Conservation (phyloP, 352 stramenopile species). For the Phytophthora hibernalis region DNA sequence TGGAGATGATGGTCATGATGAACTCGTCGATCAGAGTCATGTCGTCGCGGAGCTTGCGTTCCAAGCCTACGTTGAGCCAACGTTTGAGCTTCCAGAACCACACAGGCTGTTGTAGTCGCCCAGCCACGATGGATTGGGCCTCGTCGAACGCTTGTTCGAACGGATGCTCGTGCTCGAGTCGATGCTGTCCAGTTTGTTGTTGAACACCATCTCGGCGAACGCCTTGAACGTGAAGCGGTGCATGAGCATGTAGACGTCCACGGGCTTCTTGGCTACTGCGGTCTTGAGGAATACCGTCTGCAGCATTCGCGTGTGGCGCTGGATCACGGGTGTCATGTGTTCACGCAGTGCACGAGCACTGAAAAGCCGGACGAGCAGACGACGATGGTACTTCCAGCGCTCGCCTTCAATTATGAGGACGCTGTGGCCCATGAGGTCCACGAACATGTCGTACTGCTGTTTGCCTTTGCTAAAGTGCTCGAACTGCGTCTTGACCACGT, state of each 20-base stretch:
- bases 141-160: conserved; percentile 51
- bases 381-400: conserved; percentile 56
- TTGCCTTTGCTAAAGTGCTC: conserved; percentile 58
- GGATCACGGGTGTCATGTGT: conserved; percentile 48
- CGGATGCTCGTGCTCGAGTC: conserved; percentile 45
- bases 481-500: conserved; percentile 66
- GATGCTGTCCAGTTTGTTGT: conserved; percentile 44
- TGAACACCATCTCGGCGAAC: conserved; percentile 59
- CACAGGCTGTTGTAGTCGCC: conserved; percentile 35
- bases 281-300: conserved; percentile 37
- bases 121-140: conserved; percentile 40
- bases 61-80: conserved; percentile 47
- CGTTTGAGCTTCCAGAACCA: conserved; percentile 57
- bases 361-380: conserved; percentile 50
- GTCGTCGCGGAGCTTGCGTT: conserved; percentile 39
- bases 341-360: conserved; percentile 47
- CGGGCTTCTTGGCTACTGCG: conserved; percentile 18
- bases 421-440: conserved; percentile 57
- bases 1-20: conserved; percentile 48
- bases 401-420: conserved; percentile 56
- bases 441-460: conserved; percentile 48
- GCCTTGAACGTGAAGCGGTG: conserved; percentile 54
- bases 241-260: conserved; percentile 52
- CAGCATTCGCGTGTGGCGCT: conserved; percentile 41
- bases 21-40: conserved; percentile 43